Conservation (phyloP, 331 rosid genomes). For the Rosa hybrid region DNA sequence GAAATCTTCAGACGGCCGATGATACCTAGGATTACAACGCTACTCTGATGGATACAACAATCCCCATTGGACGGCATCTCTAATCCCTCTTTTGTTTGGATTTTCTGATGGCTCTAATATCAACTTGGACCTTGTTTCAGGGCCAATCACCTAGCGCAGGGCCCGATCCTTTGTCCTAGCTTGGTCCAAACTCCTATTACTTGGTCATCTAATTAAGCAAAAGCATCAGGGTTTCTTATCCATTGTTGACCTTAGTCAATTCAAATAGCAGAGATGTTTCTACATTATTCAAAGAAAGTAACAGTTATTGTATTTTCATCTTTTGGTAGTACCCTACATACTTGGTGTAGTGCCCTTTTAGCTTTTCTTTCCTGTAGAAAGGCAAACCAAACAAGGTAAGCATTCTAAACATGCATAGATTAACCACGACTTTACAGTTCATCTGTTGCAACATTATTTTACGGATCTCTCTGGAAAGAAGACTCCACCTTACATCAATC, state of each 20-base stretch:
- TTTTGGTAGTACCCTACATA: background rate
- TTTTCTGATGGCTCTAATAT: background rate
- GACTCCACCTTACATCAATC: conserved; percentile 46
- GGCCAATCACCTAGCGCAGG: background rate
- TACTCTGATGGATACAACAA: background rate
- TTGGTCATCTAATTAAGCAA: background rate
- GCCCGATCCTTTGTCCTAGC: background rate
- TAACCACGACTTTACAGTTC: conserved; percentile 34
- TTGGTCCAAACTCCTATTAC: background rate
- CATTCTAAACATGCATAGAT: background rate
- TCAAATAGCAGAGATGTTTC: background rate
- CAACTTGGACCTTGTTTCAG: background rate
- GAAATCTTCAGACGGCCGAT: conserved; percentile 5
- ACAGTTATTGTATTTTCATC: background rate
- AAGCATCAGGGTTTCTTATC: background rate
- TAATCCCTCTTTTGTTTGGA: conserved; percentile 6
- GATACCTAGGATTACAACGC: background rate
- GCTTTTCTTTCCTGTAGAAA: conserved; percentile 1
- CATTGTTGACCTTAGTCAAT: background rate
- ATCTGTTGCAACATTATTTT: conserved; percentile 25
- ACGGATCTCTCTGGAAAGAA: conserved; percentile 18
- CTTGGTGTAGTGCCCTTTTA: background rate
- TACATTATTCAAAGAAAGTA: background rate
- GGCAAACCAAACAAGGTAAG: conserved; percentile 2
- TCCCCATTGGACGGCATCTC: conserved; percentile 9